Evolutionary conservation across 1,284 basidiomycete species (phyloP).

Genomic region (Neotropicomus parvogracilis): DNA sequence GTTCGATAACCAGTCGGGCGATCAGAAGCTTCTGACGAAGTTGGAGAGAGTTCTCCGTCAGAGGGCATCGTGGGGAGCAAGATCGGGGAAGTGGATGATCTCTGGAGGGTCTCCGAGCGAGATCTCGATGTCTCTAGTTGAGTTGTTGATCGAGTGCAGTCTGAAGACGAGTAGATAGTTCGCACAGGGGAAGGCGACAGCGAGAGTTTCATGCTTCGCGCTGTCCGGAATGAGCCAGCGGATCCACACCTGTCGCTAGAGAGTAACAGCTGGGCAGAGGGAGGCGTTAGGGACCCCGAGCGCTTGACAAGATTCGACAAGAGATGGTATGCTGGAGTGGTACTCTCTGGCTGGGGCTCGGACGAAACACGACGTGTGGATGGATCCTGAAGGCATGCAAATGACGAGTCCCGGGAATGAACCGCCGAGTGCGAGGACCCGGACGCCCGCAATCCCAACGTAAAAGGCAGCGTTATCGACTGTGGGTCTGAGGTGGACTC

Average conservation of each 20-base stretch:
- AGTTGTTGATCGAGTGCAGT: slow-evolving; percentile 11
- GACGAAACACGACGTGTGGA: slow-evolving; percentile 24
- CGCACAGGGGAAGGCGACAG: slow-evolving; percentile 15
- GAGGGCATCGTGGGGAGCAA: slow-evolving; percentile 50
- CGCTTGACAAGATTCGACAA: slow-evolving; percentile 50
- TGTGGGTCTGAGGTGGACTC: slow-evolving; percentile 51
- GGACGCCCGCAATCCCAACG: slow-evolving; percentile 57
- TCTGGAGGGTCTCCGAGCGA: slow-evolving; percentile 39
- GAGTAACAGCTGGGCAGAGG: slow-evolving; percentile 30
- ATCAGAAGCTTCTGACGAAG: slow-evolving; percentile 43
- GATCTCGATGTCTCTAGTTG: slow-evolving; percentile 25
- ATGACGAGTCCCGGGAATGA: slow-evolving; percentile 13
- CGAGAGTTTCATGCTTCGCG: slow-evolving; percentile 9
- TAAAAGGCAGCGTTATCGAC: slow-evolving; percentile 61
- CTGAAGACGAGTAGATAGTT: slow-evolving; percentile 10
- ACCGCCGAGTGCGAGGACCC: slow-evolving; percentile 35
- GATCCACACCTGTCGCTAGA: slow-evolving; percentile 25
- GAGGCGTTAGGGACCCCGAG: slow-evolving; percentile 34
- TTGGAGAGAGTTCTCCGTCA: slow-evolving; percentile 50
- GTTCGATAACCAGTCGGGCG: slow-evolving; percentile 55
- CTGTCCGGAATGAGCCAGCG: slow-evolving; percentile 18
- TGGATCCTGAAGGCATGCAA: slow-evolving; percentile 9
- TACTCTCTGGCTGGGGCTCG: slow-evolving; percentile 36
- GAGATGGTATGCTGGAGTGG: slow-evolving; percentile 56
- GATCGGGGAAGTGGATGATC: slow-evolving; percentile 19